Evolutionary conservation across 495 filamentous ascomycete species (phyloP), one percentile per base, ranked within the genome.

Genomic region (Talaromyces nanjingensis): DNA sequence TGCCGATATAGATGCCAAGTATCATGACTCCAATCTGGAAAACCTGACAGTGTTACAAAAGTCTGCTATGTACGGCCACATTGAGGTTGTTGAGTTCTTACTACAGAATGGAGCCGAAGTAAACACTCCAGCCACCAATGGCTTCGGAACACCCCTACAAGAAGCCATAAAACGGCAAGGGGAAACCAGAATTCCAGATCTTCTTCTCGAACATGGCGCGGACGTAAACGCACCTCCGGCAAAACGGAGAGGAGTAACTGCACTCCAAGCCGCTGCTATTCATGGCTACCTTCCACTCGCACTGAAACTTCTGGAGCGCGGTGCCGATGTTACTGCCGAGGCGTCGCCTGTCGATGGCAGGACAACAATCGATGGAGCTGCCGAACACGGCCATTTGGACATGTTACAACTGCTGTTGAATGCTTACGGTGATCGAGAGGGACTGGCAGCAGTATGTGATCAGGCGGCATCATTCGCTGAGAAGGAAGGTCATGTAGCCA

Each of bases 371-470:
- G 69, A 77, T 58, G 72, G 65, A 6, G 76, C 78, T 1, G 75
- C 78, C 0, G 74, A 79, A 39, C 18, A 72, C 34, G 76, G 76
- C 0, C 71, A 72, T 16, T 14, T 79, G 11, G 77, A 80, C 24
- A 79, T 79, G 72, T 66, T 78, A 0, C 62, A 76, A 24, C 49
- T 76, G 24, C 75, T 80, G 2, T 69, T 77, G 66, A 71, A 79
- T 59, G 52, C 52, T 55, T 55, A 55, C 16, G 52, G 24, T 29
- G 52, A 55, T 20, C 52, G 52, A 55, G 25, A 29, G 2, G 52
- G 52, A 29, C 11, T 55, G 18, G 25, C 52, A 20, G 0, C 20
- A 1, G 52, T 55, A 55, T 55, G 52, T 20, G 11, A 9, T 3
- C 52, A 55, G 52, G 22, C 52, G 8, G 52, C 52, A n/a, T 14